A percentile compares a stretch with the other conserved stretches of the same genome.
Evolutionary conservation across 1,139 yeast genomes (phyloP).

Genomic region (Candida glucosophila): DNA sequence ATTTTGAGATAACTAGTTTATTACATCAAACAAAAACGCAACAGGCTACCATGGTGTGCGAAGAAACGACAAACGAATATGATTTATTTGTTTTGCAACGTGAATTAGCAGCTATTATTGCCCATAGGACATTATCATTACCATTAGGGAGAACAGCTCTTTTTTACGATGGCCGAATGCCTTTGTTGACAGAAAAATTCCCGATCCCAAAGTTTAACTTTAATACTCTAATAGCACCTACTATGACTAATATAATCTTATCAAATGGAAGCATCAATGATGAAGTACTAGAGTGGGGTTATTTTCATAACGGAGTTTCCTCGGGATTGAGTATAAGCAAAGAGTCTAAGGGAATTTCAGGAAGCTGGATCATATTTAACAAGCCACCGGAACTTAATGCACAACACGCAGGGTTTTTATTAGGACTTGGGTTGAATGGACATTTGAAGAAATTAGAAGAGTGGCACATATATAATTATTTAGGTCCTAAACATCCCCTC

Average conservation of each 20-base stretch:
- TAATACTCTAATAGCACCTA: slow-evolving; percentile 58
- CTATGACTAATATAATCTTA: slow-evolving; percentile 53
- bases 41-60: slow-evolving; percentile 30
- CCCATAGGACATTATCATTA: slow-evolving; percentile 64
- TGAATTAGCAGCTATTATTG: slow-evolving; percentile 54
- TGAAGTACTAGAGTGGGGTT: slow-evolving; percentile 67
- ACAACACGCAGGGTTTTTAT: slow-evolving; percentile 91
- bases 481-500: slow-evolving; percentile 81
- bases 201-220: slow-evolving; percentile 73
- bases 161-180: slow-evolving; percentile 62
- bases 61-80: slow-evolving; percentile 42
- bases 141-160: slow-evolving; percentile 76
- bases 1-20: slow-evolving; percentile 64
- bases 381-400: slow-evolving; percentile 65
- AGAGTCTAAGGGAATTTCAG: slow-evolving; percentile 65
- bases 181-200: slow-evolving; percentile 77
- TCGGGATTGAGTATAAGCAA: slow-evolving; percentile 73
- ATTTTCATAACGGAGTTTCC: slow-evolving; percentile 87
- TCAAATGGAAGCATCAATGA: slow-evolving; percentile 48
- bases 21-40: slow-evolving; percentile 67
- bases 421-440: slow-evolving; percentile 89
- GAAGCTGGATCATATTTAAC: slow-evolving; percentile 89
- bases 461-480: slow-evolving; percentile 92
- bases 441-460: slow-evolving; percentile 79
- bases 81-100: slow-evolving; percentile 53